phyloP scores from a whole-genome alignment of 768 basidiomycete genomes.

The Boletus bicolor region DNA sequence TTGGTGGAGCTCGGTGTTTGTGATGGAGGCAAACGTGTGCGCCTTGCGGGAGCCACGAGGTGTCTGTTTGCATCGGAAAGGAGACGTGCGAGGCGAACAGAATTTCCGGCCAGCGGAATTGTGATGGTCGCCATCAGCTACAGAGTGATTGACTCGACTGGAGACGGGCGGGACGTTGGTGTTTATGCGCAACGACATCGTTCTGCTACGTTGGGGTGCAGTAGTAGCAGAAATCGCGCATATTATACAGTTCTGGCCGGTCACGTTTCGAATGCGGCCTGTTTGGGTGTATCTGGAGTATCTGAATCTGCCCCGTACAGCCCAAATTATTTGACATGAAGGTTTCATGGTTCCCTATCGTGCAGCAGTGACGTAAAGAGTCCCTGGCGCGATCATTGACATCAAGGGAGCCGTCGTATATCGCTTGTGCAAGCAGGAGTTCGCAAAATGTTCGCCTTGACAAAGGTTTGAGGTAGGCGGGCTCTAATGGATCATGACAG shows the following conservation, averaged over 20 bases:
- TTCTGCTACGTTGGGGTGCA: constrained; percentile 11
- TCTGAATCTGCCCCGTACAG: constrained; percentile 11
- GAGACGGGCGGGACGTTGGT: constrained; percentile 26
- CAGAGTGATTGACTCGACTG: constrained; percentile 17
- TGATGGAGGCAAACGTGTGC: constrained; percentile 31
- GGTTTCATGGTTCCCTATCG: constrained; percentile 9
- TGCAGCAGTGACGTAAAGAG: constrained; percentile 14
- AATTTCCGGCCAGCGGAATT: constrained; percentile 11
- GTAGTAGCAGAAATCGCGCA: constrained; percentile 6
- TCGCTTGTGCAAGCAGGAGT: constrained; percentile 5
- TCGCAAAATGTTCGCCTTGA: constrained; percentile 1
- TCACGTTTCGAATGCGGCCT: constrained; percentile 28
- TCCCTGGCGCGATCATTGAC: constrained; percentile 20
- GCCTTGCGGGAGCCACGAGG: constrained; percentile 33
- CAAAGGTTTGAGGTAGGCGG: background rate
- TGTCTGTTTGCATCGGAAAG: constrained; percentile 20
- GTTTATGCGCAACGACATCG: constrained; percentile 31
- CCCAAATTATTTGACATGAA: constrained; percentile 13
- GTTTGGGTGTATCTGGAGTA: constrained; percentile 9
- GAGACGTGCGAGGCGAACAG: constrained; percentile 20
- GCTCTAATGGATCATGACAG: background rate
- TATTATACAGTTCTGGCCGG: constrained; percentile 21
- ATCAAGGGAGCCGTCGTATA: constrained; percentile 1
- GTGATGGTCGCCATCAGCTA: constrained; percentile 13
- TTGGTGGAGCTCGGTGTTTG: constrained; percentile 32